Base-by-base conservation (phyloP, 2,329 filamentous ascomycete species). In the Colletotrichum endophyticum region DNA sequence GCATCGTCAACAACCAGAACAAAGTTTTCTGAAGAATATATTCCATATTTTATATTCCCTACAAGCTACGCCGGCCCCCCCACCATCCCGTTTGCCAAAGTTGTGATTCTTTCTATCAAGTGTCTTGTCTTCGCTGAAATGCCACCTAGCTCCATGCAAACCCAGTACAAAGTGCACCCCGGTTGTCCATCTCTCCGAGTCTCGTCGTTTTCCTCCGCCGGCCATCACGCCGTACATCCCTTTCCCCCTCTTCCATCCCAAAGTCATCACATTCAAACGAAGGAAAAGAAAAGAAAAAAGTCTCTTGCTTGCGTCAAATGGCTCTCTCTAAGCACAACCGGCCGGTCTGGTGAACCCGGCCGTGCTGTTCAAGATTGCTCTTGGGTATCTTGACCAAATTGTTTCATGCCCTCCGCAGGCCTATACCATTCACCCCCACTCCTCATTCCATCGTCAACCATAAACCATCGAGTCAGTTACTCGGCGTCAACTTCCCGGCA, bases 401-500 rank as follows among this genome's bases (percentile, higher is more conserved):
- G 66, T 62, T 75, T 66, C 66, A 39, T 75, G 39, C 34, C 63
- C 61, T 66, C 39, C 15, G 15, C 44, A 27, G 28, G 34, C 56
- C 59, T 30, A 6, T 59, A 59, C 56, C 44, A 22, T 13, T 13
- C n/a, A 7, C 13, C 62, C 39, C 49, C 49, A 36, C 36, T 56
- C 72, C 7, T 66, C 66, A 22, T 53, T 70, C 62, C 70, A 30
- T 36, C 59, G 19, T 71, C 75, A 56, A 15, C 73, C 71, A 30
- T 71, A 68, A 72, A 53, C 69, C n/a, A 8, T 49, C 57, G 12
- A 32, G 32, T 72, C 62, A 61, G 15, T 73, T 66, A 75, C 61
- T 77, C 78, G 44, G 71, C 71, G 22, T 77, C 77, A 39, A 69
- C 59, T 56, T 70, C 78, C 66, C 83, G 81, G 75, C 84, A 95